These are phyloP conservation scores for Leccinum disarticulatum DNA, from an alignment of 768 basidiomycete genomes.

Conservation along the genomic window DNA sequence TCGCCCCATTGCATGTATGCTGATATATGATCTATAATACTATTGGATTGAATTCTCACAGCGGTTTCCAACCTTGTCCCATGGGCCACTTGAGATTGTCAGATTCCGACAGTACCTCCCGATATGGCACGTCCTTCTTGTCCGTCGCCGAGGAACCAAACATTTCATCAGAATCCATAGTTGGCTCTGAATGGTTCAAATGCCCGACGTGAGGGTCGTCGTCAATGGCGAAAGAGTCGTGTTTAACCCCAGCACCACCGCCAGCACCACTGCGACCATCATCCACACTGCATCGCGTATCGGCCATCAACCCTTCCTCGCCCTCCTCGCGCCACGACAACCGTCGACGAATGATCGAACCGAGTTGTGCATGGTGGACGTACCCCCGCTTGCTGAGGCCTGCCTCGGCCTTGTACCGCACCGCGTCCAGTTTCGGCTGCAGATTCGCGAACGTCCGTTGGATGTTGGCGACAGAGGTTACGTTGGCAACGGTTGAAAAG, in stretches of 20 bases:
- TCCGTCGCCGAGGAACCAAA: slow-evolving; percentile 13
- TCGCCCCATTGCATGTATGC: not conserved
- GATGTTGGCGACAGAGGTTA: slow-evolving; percentile 39
- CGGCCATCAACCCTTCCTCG: slow-evolving; percentile 39
- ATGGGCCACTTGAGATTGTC: slow-evolving; percentile 64
- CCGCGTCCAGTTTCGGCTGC: slow-evolving; percentile 57
- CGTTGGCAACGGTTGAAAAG: slow-evolving; percentile 9
- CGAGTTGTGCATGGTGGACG: slow-evolving; percentile 38
- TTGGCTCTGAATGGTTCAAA: slow-evolving; percentile 20
- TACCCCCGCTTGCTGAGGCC: slow-evolving; percentile 62
- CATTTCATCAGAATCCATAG: slow-evolving; percentile 14
- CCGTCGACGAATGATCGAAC: slow-evolving; percentile 6
- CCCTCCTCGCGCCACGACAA: slow-evolving; percentile 34
- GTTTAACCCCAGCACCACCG: not conserved
- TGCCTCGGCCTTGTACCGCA: slow-evolving; percentile 71
- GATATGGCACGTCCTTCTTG: slow-evolving; percentile 4
- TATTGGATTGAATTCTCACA: slow-evolving; percentile 22
- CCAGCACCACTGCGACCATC: not conserved
- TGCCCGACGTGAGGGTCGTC: slow-evolving; percentile 19
- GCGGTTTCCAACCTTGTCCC: slow-evolving; percentile 53
- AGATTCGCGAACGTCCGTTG: slow-evolving; percentile 44
- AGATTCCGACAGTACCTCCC: slow-evolving; percentile 22
- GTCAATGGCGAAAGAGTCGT: not conserved
- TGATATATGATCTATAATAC: not conserved
- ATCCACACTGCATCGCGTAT: slow-evolving; percentile 31